These are phyloP conservation scores for Cercospora nicotianae DNA, from an alignment of 2,329 filamentous ascomycete genomes.

Conservation along the genomic window DNA sequence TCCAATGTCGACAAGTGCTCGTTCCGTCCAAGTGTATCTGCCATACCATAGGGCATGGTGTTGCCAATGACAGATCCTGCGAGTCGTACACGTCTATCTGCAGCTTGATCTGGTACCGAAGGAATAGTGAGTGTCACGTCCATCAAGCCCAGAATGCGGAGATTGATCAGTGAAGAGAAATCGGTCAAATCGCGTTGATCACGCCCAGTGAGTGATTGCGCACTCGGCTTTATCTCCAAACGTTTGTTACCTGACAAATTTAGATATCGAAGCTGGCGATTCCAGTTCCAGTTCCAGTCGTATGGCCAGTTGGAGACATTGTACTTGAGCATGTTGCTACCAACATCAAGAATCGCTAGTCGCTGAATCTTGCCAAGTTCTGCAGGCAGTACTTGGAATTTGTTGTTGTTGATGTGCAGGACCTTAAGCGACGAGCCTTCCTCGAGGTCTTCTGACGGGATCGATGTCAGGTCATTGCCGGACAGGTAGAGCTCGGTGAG, in stretches of 20 bases:
- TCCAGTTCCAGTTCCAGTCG: constrained; percentile 99
- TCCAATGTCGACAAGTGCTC: constrained; percentile 96
- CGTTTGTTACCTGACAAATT: constrained; percentile 97
- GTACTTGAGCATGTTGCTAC: constrained; percentile 94
- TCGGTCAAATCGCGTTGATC: constrained; percentile 77
- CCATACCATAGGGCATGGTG: constrained; percentile 88
- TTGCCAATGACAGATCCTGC: constrained; percentile 90
- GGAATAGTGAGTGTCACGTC: constrained; percentile 94
- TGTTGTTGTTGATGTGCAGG: constrained; percentile 94
- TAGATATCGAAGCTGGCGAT: constrained; percentile 88
- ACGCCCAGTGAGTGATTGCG: constrained; percentile 52
- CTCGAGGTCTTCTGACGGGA: constrained; percentile 92
- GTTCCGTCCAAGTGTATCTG: constrained; percentile 86
- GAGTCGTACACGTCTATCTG: constrained; percentile 93
- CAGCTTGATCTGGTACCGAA: constrained; percentile 90
- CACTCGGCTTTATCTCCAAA: constrained; percentile 77
- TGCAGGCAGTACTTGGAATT: constrained; percentile 93
- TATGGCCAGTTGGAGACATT: constrained; percentile 99
- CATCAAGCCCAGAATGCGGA: constrained; percentile 91
- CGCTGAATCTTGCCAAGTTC: constrained; percentile 94
- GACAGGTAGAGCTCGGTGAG: constrained; percentile 91
- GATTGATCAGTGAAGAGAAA: constrained; percentile 79
- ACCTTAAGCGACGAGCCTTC: constrained; percentile 84
- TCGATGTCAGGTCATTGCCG: constrained; percentile 85
- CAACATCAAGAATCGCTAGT: constrained; percentile 87